These are phyloP conservation scores for Pseudisothecium myosuroides DNA, from an alignment of 225 moss, liverwort and hornwort genomes.

Conservation along the genomic window DNA sequence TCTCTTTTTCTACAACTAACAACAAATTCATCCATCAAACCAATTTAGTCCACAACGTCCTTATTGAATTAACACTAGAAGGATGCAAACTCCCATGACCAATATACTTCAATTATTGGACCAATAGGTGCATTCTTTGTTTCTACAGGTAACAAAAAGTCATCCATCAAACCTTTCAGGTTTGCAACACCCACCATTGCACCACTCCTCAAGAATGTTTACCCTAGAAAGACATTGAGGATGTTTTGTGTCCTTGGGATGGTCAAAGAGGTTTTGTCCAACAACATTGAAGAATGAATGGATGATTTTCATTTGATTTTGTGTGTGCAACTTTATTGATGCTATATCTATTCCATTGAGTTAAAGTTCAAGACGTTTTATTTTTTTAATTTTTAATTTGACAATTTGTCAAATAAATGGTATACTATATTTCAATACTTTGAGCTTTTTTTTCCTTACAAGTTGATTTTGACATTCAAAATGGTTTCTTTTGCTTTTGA, in stretches of 20 bases:
- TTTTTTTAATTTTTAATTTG: background rate
- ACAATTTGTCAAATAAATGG: background rate
- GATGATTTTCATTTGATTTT: background rate
- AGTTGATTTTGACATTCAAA: background rate
- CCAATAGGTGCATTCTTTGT: background rate
- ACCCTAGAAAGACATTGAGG: background rate
- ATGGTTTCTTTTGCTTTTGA: background rate
- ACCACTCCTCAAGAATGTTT: background rate
- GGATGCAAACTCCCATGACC: background rate
- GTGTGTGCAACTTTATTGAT: background rate
- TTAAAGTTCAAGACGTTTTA: background rate
- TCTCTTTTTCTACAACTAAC: too few species aligned
- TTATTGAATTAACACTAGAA: background rate
- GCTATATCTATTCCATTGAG: background rate
- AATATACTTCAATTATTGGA: background rate
- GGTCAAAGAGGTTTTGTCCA: background rate
- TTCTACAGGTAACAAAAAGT: background rate
- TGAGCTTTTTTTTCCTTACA: background rate
- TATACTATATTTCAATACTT: background rate
- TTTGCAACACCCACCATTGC: too few species aligned
- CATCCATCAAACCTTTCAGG: background rate
- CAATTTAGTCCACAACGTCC: too few species aligned
- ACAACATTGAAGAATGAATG: background rate
- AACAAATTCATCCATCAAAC: too few species aligned
- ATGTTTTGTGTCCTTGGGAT: background rate